Conservation (phyloP, 352 stramenopile genomes). For the Pythium angustatum region DNA sequence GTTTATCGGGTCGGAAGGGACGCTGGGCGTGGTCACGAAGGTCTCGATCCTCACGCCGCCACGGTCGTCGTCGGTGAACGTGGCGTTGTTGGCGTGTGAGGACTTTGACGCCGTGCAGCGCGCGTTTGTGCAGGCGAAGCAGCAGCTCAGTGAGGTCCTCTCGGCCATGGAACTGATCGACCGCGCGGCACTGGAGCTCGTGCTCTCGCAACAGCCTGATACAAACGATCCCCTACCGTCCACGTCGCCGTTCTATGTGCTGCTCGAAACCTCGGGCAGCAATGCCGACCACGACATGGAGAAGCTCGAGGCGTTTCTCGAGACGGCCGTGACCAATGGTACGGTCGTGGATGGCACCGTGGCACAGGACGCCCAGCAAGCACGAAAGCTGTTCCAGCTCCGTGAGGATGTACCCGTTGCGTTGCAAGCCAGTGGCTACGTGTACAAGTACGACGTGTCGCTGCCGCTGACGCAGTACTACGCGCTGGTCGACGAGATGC, state of each 20-base stretch:
- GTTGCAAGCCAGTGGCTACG: slow-evolving; percentile 82
- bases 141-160: slow-evolving; percentile 92
- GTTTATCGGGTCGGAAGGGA: slow-evolving; percentile 97
- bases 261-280: slow-evolving; percentile 96
- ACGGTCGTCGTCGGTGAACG: slow-evolving; percentile 75
- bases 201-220: slow-evolving; percentile 69
- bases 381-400: slow-evolving; percentile 92
- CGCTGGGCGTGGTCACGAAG: slow-evolving; percentile 94
- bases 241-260: slow-evolving; percentile 88
- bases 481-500: slow-evolving; percentile 84
- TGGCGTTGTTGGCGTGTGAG: slow-evolving; percentile 90
- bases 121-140: slow-evolving; percentile 83
- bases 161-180: slow-evolving; percentile 98
- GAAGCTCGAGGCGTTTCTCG: slow-evolving; percentile 89
- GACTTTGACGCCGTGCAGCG: slow-evolving; percentile 85
- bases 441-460: slow-evolving; percentile 99
- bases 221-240: slow-evolving; percentile 69
- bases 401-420: slow-evolving; percentile 94
- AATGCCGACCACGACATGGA: slow-evolving; percentile 90
- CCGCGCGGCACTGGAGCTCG: slow-evolving; percentile 83
- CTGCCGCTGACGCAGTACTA: slow-evolving; percentile 93
- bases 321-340: slow-evolving; percentile 66
- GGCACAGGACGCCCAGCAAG: slow-evolving; percentile 91
- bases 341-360: slow-evolving; percentile 91
- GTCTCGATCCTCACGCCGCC: slow-evolving; percentile 82